Base-by-base conservation (phyloP, 805 yeast genomes). In the Ogataea nonfermentans region DNA sequence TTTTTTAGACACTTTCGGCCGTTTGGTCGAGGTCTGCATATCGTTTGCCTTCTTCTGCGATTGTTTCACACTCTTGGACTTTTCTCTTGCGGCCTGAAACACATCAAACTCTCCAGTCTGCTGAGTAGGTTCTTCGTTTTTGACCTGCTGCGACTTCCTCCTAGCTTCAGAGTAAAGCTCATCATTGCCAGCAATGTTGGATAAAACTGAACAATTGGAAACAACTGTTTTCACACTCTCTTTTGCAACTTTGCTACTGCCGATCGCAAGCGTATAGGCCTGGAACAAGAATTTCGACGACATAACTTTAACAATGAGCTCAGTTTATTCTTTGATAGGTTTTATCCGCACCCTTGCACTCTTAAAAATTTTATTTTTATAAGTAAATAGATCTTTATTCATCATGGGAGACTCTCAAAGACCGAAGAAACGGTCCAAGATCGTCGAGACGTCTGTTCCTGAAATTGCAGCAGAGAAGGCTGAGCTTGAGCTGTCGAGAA, bases 391-490 rank as follows among this genome's bases (percentile, higher is more conserved):
- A 27, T 37, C 25, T 9, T 25, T 22, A 14, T 25, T 37, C 22
- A 25, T 6, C 15, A 59, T 59, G 60, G 46, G 52, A 28, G 61
- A 59, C 8, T 43, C 39, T 23, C 71, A 67, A 33, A 69, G 78
- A 61, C 68, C 72, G 25, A 55, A 52, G 45, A 76, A 76, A 63
- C 77, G 72, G 57, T 71, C 72, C 31, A 71, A 72, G 60, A 62
- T 41, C 10, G 68, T 68, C 11, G 71, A 68, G 25, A 68, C 73
- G 3, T 77, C 84, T 1, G 66, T 71, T 40, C 81, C 86, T 2
- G 86, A 81, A 51, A 63, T 65, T 15, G 80, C 81, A 12, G 87
- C 87, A 4, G 88, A 81, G 56, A 68, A 69, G 15, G 84, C 86
- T 3, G 87, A 82, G 56, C 75, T 68, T 37, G 68, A 71, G 45